Evolutionary conservation across 257 asterid species (phyloP).

Genomic region (Capsicum pubescens): DNA sequence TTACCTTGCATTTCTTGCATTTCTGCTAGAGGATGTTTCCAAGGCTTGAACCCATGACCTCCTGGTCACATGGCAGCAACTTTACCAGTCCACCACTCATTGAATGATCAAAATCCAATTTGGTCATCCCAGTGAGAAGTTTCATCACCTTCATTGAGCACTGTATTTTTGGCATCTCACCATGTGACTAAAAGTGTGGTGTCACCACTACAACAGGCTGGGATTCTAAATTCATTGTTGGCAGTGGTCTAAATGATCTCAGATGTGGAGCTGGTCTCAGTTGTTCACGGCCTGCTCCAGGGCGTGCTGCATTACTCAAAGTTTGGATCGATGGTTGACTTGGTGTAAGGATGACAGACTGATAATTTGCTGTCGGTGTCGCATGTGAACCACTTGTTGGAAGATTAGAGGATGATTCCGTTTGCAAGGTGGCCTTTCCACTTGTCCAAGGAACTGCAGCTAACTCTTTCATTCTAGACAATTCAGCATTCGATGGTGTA

Average conservation of each 20-base stretch:
- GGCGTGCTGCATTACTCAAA: slow-evolving; percentile 15
- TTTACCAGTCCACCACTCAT: not conserved
- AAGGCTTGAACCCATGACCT: too few species aligned
- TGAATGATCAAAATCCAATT: not conserved
- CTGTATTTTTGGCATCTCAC: not conserved
- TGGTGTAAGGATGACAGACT: slow-evolving; percentile 19
- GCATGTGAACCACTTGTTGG: not conserved
- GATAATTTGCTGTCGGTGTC: slow-evolving; percentile 7
- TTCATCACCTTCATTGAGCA: not conserved
- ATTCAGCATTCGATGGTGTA: not conserved
- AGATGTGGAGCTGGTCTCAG: slow-evolving; percentile 64
- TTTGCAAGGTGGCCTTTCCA: not conserved
- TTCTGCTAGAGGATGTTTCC: too few species aligned
- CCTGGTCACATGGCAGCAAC: too few species aligned
- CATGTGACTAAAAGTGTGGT: not conserved
- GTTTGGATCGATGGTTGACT: not conserved
- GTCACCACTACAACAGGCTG: not conserved
- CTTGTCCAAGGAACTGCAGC: not conserved
- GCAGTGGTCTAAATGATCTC: slow-evolving; percentile 28
- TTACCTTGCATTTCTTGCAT: too few species aligned
- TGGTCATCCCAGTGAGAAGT: not conserved
- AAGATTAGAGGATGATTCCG: not conserved
- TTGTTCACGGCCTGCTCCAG: slow-evolving; percentile 19
- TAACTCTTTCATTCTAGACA: not conserved
- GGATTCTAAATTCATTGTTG: not conserved